These are phyloP conservation scores for Suillus placidus DNA, from an alignment of 768 basidiomycete genomes.

Conservation along the genomic window DNA sequence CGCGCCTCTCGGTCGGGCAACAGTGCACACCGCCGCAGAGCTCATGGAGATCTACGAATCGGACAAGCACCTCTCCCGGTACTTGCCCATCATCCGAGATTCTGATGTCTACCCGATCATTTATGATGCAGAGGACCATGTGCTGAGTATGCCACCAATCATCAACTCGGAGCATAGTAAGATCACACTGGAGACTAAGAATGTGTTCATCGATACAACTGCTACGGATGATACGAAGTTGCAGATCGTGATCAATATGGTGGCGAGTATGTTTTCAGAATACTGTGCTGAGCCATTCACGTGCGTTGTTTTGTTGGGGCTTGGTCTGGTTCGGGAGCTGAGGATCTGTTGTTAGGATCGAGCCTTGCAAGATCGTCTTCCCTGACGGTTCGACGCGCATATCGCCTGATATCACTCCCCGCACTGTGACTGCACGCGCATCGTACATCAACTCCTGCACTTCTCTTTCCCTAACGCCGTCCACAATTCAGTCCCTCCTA, in stretches of 20 bases:
- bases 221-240: conserved; percentile 97
- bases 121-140: conserved; percentile 85
- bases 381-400: conserved; percentile 77
- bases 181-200: conserved; percentile 90
- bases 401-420: conserved; percentile 79
- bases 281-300: conserved; percentile 91
- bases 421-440: conserved; percentile 70
- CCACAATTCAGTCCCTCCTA: conserved; percentile 72
- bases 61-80: conserved; percentile 89
- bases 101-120: conserved; percentile 98
- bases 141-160: conserved; percentile 97
- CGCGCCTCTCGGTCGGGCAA: conserved; percentile 77
- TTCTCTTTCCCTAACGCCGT: conserved; percentile 69
- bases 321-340: neutral
- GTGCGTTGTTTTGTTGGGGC: conserved; percentile 48
- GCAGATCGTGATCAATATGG: conserved; percentile 92
- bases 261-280: conserved; percentile 97
- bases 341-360: conserved; percentile 59
- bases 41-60: conserved; percentile 96
- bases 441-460: conserved; percentile 98
- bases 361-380: conserved; percentile 85
- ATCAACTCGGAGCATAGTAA: conserved; percentile 98
- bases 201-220: conserved; percentile 96
- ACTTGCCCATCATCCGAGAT: conserved; percentile 91
- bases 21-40: conserved; percentile 83